Base-by-base conservation (phyloP, 345 rosid species). In the Linum trigynum region DNA sequence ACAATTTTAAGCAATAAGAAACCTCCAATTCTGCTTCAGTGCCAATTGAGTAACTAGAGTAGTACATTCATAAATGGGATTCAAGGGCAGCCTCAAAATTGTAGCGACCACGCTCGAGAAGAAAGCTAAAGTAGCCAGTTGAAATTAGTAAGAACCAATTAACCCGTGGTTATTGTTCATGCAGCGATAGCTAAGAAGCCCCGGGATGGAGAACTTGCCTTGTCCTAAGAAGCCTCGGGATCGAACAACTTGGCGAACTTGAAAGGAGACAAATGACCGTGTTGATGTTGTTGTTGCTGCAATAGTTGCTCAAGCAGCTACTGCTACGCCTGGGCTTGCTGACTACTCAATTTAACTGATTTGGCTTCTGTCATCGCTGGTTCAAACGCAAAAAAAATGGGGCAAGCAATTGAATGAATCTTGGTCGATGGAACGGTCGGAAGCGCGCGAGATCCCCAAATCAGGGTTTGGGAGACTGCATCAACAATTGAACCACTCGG, bases 191-290 rank as follows among this genome's bases (percentile, higher is more conserved):
- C 7, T 59, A 38, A 32, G 35, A 59, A 23, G n/a, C 62, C 2
- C 39, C 39, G 17, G 8, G 36, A 37, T 73, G 32, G 32, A 23
- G 32, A 23, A 12, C 59, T 32, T 5, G 87, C 95, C 83, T 91
- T 92, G 59, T 92, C 96, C 98, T 96, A 89, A 3, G 96, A 81
- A 50, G 92, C 92, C 40, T 89, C 92, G 3, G 95, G 90, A 86
- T 89, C 96, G 55, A 92, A 82, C 76, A 85, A 78, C 62, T 86
- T 89, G 14, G 92, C 85, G 45, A 85, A 74, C 65, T 77, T 89
- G 73, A 78, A 79, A 14, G 87, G 89, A 63, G 88, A 83, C 61
- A 85, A 74, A 85, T 89, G 95, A 53, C 82, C 90, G 72, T 81
- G 79, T 39, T 74, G 79, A 62, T 79, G 82, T 55, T 76, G 94